Evolutionary conservation across 1,284 basidiomycete genomes (phyloP), one percentile per base, ranked within the genome.

Genomic region (Cutaneotrichosporon spelunceum): DNA sequence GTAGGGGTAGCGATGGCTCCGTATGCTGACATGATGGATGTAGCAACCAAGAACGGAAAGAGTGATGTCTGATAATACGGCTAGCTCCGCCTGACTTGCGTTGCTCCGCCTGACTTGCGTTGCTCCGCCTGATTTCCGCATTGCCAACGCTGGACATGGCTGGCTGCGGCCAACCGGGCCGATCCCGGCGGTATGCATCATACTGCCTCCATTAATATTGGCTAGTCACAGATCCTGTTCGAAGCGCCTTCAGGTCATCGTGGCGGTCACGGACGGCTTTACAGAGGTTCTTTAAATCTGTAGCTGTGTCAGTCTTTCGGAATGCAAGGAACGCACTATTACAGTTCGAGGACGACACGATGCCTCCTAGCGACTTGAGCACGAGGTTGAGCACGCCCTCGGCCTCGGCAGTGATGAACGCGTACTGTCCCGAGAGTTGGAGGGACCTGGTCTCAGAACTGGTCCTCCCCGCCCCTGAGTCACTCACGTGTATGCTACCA

Each of bases 21-120:
- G 74, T 85, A 85, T 3, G 84, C 83, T 3, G 61, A 63, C 70
- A 73, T 73, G 24, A 57, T 52, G 42, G 30, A 4, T 53, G 52
- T 33, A n/a, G 45, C 23, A 11, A 24, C 14, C 45, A 26, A 8
- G 39, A 42, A 42, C 9, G 19, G 39, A 19, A 16, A 7, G n/a
- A 42, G 39, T 19, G 36, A 39, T 6, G 11, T 42, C 39, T 42
- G 19, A 42, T 42, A n/a, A 42, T 42, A 42, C 39, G 3, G 23
- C 9, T 26, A 2, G 33, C 4, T 11, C 33, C n/a, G 21, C 10
- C n/a, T n/a, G n/a, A n/a, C n/a, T n/a, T n/a, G n/a, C n/a, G n/a
- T n/a, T 34, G 24, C 16, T 1, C 52, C 52, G 52, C 21, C n/a
- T n/a, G n/a, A n/a, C n/a, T n/a, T n/a, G n/a, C n/a, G n/a, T n/a